Evolutionary conservation across 2,329 filamentous ascomycete genomes (phyloP).

Genomic region (Pyrenochaeta sp.): DNA sequence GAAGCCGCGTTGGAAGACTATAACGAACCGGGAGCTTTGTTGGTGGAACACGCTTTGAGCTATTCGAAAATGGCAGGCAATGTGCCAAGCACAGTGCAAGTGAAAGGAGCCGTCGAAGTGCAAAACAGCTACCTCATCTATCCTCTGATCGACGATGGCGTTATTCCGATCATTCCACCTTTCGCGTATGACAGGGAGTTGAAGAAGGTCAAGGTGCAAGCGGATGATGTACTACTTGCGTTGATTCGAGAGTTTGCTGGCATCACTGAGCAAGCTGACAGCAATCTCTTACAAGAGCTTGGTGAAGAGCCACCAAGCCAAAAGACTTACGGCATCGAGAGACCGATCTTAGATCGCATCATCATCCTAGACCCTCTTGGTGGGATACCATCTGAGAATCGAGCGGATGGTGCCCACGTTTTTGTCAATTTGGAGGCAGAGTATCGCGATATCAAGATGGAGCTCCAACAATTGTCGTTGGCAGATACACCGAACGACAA

Average conservation of each 20-base stretch:
- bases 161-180: conserved; percentile 75
- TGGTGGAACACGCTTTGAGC: conserved; percentile 67
- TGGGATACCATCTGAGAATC: conserved; percentile 75
- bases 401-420: conserved; percentile 72
- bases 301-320: conserved; percentile 38
- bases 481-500: conserved; percentile 17
- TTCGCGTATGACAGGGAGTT: conserved; percentile 65
- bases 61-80: conserved; percentile 43
- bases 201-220: conserved; percentile 56
- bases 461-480: conserved; percentile 58
- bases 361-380: conserved; percentile 89
- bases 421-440: conserved; percentile 97
- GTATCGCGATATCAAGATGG: conserved; percentile 71
- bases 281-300: conserved; percentile 10
- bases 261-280: conserved; percentile 54
- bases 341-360: conserved; percentile 73
- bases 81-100: conserved; percentile 43
- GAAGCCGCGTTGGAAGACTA: conserved; percentile 77
- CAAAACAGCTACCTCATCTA: conserved; percentile 64
- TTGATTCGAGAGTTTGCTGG: conserved; percentile 80
- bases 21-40: conserved; percentile 72
- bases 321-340: conserved; percentile 38
- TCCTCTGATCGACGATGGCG: conserved; percentile 70
- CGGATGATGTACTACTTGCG: conserved; percentile 75
- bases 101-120: conserved; percentile 50